phyloP scores from a whole-genome alignment of 495 filamentous ascomycete genomes.

The Penicillium soppii region DNA sequence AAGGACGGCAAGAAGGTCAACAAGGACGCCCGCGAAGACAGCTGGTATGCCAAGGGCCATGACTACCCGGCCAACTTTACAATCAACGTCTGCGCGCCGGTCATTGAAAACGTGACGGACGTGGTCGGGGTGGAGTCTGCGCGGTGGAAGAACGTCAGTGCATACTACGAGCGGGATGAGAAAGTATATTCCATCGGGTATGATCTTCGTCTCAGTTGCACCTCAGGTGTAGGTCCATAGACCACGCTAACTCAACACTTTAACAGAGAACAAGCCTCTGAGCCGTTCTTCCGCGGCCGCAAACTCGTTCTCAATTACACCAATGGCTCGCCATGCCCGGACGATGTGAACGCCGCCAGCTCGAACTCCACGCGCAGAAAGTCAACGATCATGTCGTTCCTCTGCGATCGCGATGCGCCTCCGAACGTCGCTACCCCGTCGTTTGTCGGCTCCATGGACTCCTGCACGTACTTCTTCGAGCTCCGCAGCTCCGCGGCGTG shows the following conservation, averaged over 20 bases:
- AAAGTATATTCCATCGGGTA: slow-evolving; percentile 85
- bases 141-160: slow-evolving; percentile 79
- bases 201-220: slow-evolving; percentile 21
- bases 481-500: slow-evolving; percentile 86
- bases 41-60: slow-evolving; percentile 81
- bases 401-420: slow-evolving; percentile 76
- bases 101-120: slow-evolving; percentile 72
- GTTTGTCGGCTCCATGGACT: slow-evolving; percentile 83
- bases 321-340: slow-evolving; percentile 76
- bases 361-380: slow-evolving; percentile 59
- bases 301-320: slow-evolving; percentile 93
- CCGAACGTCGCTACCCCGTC: slow-evolving; percentile 62
- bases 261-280: slow-evolving; percentile 62
- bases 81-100: slow-evolving; percentile 87
- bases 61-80: slow-evolving; percentile 92
- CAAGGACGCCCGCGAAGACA: slow-evolving; percentile 61
- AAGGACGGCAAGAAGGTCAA: slow-evolving; percentile 57
- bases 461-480: slow-evolving; percentile 97
- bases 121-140: slow-evolving; percentile 65
- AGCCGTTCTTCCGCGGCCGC: slow-evolving; percentile 76
- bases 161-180: slow-evolving; percentile 75
- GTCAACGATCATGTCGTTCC: slow-evolving; percentile 86
- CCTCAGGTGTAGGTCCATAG: not conserved
- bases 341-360: slow-evolving; percentile 21
- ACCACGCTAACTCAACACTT: not conserved